Evolutionary conservation across 106 monocot genomes (phyloP).

Genomic region (Dioscorea dumetorum): DNA sequence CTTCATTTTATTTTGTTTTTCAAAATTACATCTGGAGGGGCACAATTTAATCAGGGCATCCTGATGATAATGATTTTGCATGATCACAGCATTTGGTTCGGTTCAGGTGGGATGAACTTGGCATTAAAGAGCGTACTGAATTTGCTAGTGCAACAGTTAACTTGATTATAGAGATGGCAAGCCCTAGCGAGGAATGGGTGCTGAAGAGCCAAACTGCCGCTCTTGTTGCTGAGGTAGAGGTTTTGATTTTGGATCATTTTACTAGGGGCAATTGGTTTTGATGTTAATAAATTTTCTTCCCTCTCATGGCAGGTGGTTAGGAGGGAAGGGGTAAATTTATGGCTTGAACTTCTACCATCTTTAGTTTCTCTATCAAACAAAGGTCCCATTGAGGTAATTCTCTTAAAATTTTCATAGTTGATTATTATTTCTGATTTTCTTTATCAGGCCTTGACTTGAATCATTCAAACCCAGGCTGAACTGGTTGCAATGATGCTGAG

Average conservation of each 20-base stretch:
- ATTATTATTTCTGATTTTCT: slow-evolving; percentile 6
- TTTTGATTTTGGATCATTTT: slow-evolving; percentile 1
- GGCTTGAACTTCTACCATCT: slow-evolving; percentile 82
- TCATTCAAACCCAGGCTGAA: slow-evolving; percentile 55
- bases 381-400: slow-evolving; percentile 78
- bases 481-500: slow-evolving; percentile 94
- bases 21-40: no score
- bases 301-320: slow-evolving; percentile 52
- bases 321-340: slow-evolving; percentile 75
- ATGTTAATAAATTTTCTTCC: slow-evolving; percentile 6
- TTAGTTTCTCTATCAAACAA: slow-evolving; percentile 67
- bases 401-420: background rate
- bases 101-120: slow-evolving; percentile 90
- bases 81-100: slow-evolving; percentile 82
- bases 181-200: slow-evolving; percentile 82
- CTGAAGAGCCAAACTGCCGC: slow-evolving; percentile 94
- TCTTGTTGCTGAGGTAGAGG: slow-evolving; percentile 82
- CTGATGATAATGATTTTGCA: background rate
- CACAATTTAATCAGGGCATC: background rate
- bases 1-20: background rate
- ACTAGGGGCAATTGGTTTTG: background rate
- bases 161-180: slow-evolving; percentile 58
- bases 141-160: slow-evolving; percentile 65
- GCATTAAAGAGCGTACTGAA: slow-evolving; percentile 46
- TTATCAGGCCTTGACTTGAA: background rate